phyloP scores from a whole-genome alignment of 805 yeast species.

The Metschnikowia lochheadii region DNA sequence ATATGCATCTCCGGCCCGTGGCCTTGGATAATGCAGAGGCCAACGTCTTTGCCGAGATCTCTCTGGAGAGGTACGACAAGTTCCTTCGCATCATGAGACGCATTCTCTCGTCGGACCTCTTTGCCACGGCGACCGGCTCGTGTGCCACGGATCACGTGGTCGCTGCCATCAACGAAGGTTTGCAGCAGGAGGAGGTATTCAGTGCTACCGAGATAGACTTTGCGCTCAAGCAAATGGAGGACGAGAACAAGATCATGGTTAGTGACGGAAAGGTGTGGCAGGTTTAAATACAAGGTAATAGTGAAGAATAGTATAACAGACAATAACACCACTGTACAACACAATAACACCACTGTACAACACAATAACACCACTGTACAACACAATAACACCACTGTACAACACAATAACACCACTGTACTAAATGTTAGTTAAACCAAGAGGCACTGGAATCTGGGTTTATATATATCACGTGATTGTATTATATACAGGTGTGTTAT shows the following conservation, averaged over 20 bases:
- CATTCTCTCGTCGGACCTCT: conserved; percentile 29
- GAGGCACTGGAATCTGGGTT: too few relatives aligned
- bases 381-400: too few relatives aligned
- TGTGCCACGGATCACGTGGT: conserved; percentile 31
- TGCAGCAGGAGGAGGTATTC: conserved; percentile 40
- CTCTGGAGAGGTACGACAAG: conserved; percentile 29
- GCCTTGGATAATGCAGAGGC: conserved; percentile 27
- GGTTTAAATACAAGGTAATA: conserved; percentile 18
- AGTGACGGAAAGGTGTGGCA: conserved; percentile 39
- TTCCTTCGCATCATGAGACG: conserved; percentile 31
- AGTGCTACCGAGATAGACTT: conserved; percentile 25
- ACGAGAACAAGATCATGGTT: conserved; percentile 34
- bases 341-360: too few relatives aligned
- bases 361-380: too few relatives aligned
- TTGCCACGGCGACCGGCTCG: conserved; percentile 29
- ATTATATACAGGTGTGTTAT: too few relatives aligned
- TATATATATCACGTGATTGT: too few relatives aligned
- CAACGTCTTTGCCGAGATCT: conserved; percentile 22
- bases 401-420: too few relatives aligned
- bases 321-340: too few relatives aligned
- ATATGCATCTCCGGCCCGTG: conserved; percentile 26
- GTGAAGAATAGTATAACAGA: neutral
- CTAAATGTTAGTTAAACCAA: too few relatives aligned
- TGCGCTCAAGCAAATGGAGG: conserved; percentile 32
- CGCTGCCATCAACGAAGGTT: conserved; percentile 30